Conservation (phyloP, 208 protist genomes). For the Leishmania gerbilli region DNA sequence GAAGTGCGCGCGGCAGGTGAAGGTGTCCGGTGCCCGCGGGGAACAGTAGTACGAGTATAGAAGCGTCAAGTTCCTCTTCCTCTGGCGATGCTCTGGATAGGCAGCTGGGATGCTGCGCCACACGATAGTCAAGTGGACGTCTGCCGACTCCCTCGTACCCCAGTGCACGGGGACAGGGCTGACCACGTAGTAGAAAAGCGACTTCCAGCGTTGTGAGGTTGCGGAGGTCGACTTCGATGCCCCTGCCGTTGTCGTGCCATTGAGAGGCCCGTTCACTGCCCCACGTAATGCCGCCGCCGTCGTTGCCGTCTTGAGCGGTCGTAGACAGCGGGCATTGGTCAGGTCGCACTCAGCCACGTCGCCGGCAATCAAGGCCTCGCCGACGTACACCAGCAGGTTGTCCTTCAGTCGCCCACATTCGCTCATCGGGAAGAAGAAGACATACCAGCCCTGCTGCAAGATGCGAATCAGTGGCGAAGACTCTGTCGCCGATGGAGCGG, state of each 20-base stretch:
- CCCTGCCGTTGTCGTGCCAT: not conserved
- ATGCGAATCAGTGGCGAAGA: not conserved
- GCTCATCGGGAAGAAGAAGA: constrained; percentile 74
- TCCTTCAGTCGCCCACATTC: constrained; percentile 47
- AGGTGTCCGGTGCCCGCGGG: constrained; percentile 48
- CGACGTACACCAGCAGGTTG: constrained; percentile 40
- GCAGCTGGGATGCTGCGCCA: constrained; percentile 37
- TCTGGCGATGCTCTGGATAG: not conserved
- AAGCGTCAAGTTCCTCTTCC: constrained; percentile 22
- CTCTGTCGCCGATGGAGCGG: not conserved
- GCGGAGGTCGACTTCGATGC: not conserved
- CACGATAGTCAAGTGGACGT: constrained; percentile 29
- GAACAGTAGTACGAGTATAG: constrained; percentile 67
- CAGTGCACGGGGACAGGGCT: constrained; percentile 22
- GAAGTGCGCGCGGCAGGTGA: constrained; percentile 48
- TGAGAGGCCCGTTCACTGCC: not conserved
- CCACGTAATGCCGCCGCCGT: not conserved
- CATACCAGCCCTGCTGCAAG: constrained; percentile 27
- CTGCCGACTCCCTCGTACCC: not conserved
- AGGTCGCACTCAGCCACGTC: constrained; percentile 49
- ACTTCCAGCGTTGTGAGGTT: constrained; percentile 1
- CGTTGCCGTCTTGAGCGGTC: not conserved
- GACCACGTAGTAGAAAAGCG: constrained; percentile 51
- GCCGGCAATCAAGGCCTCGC: constrained; percentile 40
- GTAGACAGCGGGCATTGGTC: constrained; percentile 20